A percentile compares a stretch with the other conserved stretches of the same genome.
These are phyloP conservation scores for Thelonectria blattea DNA, from an alignment of 2,329 filamentous ascomycete genomes.

Conservation along the genomic window DNA sequence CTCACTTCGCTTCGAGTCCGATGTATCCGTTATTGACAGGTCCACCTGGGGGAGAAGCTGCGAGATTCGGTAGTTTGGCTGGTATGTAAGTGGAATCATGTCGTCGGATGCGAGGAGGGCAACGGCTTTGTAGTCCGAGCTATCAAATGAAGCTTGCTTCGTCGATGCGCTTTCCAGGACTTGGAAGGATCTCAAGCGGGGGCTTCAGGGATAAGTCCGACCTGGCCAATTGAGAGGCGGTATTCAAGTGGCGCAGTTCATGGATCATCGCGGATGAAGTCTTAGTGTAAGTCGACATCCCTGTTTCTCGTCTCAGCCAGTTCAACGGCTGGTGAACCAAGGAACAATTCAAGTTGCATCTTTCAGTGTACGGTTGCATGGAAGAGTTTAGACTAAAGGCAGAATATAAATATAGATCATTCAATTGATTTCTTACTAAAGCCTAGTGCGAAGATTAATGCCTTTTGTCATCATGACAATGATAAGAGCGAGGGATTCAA, in stretches of 20 bases:
- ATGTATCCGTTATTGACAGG: background rate
- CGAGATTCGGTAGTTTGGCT: background rate
- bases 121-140: background rate
- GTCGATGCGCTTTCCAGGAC: background rate
- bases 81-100: background rate
- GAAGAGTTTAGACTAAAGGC: too few relatives aligned
- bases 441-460: too few relatives aligned
- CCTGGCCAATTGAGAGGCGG: background rate
- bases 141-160: background rate
- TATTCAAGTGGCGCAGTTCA: background rate
- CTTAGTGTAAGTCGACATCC: background rate
- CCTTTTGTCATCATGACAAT: too few relatives aligned
- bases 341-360: too few relatives aligned
- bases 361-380: too few relatives aligned
- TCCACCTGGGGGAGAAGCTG: background rate
- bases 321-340: too few relatives aligned
- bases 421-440: too few relatives aligned
- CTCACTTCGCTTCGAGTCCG: background rate
- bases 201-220: background rate
- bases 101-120: background rate
- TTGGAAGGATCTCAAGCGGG: background rate
- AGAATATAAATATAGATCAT: too few relatives aligned
- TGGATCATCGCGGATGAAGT: background rate
- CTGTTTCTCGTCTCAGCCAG: background rate
- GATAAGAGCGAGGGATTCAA: too few relatives aligned